Conservation (phyloP, 176 grass and related monocot species). For the Musa itinerans region DNA sequence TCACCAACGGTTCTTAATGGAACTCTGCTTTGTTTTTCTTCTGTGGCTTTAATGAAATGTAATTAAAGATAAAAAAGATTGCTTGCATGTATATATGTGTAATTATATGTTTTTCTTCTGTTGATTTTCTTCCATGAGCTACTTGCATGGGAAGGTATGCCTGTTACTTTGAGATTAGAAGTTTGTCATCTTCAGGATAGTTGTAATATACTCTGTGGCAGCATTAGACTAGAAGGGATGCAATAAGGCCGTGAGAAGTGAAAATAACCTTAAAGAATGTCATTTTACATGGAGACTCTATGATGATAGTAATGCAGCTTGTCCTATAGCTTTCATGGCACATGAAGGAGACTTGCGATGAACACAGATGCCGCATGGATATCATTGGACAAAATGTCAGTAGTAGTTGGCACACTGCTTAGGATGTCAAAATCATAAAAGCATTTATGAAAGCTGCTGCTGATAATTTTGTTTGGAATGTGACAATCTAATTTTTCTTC, state of each 20-base stretch:
- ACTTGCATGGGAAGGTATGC: neutral
- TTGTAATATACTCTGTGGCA: neutral
- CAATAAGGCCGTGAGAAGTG: neutral
- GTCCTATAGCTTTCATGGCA: no score
- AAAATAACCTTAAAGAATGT: neutral
- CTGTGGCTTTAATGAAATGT: no score
- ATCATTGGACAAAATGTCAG: no score
- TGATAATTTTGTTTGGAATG: no score
- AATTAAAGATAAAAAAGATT: neutral
- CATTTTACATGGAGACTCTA: neutral
- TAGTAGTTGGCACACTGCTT: no score
- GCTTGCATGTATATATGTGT: no score
- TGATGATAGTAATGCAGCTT: neutral
- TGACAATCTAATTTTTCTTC: no score
- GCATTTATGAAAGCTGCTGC: no score
- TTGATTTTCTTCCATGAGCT: neutral
- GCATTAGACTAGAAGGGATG: neutral
- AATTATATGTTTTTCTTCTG: neutral
- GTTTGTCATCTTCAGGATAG: neutral
- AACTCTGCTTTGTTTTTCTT: neutral
- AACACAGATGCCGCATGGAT: no score
- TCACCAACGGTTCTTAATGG: neutral
- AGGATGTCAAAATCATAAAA: no score
- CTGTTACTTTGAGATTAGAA: neutral
- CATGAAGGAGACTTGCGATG: no score